Base-by-base conservation (phyloP, 1,284 basidiomycete genomes). In the Cyathus olla region DNA sequence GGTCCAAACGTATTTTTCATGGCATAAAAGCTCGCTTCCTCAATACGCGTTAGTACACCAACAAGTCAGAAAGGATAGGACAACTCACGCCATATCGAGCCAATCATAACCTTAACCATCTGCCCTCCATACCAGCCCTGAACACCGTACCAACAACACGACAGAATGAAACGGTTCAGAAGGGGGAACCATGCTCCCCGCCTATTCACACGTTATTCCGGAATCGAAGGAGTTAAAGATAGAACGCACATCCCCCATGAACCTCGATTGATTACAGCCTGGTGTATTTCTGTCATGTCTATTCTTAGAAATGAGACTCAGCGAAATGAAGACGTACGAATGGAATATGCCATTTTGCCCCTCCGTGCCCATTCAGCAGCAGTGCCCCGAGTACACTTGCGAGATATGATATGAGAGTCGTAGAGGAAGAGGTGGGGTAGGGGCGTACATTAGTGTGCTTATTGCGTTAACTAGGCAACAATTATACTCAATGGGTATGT, bases 31-130 rank as follows among this genome's bases (percentile, higher is more conserved):
- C 73, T 75, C 27, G 76, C 76, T 76, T 35, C 31, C 31, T 8
- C 13, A 8, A 35, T 35, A 6, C 6, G 13, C 31, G 6, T 35
- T 6, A 35, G 6, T 13, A 35, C 13, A 13, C 13, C 13, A 35
- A 35, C n/a, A 35, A 13, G 31, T 6, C 6, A 35, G 31, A 35
- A 40, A 35, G 40, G 27, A 13, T 10, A 21, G 24, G n/a, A n/a
- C 39, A n/a, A 69, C 72, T 37, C 59, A 76, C 74, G 76, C 75
- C 75, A 77, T 6, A 77, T 74, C 3, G 74, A 57, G 2, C 72
- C 76, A 47, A 76, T 77, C 70, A 77, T 71, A 24, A 75, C 65
- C 53, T 77, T 77, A 10, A 75, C 67, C 65, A 76, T 72, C 60
- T 76, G 73, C 3, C 76, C 76, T 8, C 74, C 74, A 55, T 72